Evolutionary conservation across 345 rosid genomes (phyloP).

Genomic region (Camelina hispida): DNA sequence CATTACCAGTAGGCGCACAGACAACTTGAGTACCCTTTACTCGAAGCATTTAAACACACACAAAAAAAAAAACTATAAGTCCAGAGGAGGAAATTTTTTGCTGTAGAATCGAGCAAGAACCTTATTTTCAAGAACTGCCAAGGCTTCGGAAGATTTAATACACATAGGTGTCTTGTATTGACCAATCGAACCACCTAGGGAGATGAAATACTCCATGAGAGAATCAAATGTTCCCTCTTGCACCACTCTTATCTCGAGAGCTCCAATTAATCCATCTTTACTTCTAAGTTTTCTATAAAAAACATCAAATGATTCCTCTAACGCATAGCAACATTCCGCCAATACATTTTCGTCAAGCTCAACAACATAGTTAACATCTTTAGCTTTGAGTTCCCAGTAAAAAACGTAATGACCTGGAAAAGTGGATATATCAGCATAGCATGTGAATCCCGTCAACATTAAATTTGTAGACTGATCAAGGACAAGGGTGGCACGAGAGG

Average conservation of each 20-base stretch:
- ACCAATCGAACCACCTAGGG: constrained; percentile 57
- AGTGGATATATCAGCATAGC: constrained; percentile 52
- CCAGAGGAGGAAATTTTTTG: not conserved
- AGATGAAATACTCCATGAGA: constrained; percentile 64
- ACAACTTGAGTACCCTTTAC: not conserved
- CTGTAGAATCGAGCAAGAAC: constrained; percentile 17
- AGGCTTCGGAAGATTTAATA: constrained; percentile 52
- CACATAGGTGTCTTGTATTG: constrained; percentile 79
- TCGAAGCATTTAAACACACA: not conserved
- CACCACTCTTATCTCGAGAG: constrained; percentile 72
- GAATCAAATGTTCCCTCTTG: constrained; percentile 61
- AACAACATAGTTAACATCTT: constrained; percentile 7
- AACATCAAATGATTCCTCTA: constrained; percentile 64
- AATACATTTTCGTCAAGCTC: constrained; percentile 47
- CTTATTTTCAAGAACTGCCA: constrained; percentile 4
- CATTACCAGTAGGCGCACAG: too few species aligned
- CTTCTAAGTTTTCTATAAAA: constrained; percentile 52
- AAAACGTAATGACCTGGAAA: constrained; percentile 68
- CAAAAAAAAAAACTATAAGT: not conserved
- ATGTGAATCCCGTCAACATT: constrained; percentile 57
- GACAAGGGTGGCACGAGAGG: constrained; percentile 45
- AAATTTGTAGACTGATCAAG: constrained; percentile 50
- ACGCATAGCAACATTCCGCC: constrained; percentile 59
- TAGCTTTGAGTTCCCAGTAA: constrained; percentile 66
- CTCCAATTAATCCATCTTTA: constrained; percentile 51